Conservation (phyloP, 768 basidiomycete species). For the Grammothele lineata region DNA sequence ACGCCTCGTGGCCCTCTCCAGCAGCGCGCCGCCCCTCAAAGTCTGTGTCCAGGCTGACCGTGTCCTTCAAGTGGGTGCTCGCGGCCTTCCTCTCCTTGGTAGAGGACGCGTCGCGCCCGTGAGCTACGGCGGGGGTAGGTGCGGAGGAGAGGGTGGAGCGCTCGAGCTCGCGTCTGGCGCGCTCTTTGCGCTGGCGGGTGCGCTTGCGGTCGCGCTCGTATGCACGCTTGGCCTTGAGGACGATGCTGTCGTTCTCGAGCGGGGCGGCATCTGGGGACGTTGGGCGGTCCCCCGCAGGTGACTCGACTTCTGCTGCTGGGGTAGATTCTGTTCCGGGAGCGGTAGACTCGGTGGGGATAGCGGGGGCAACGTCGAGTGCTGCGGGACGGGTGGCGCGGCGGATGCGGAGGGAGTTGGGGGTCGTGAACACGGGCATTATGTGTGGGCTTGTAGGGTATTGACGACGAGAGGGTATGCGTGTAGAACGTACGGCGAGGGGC, state of each 20-base stretch:
- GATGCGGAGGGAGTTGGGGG: slow-evolving; percentile 8
- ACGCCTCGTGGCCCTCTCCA: background rate
- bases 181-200: slow-evolving; percentile 34
- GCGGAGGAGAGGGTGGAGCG: background rate
- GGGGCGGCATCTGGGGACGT: background rate
- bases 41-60: too few species aligned
- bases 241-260: slow-evolving; percentile 10
- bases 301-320: background rate
- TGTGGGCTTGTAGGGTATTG: background rate
- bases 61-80: slow-evolving; percentile 1
- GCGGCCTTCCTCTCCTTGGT: too few species aligned
- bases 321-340: background rate
- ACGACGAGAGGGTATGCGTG: background rate
- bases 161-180: slow-evolving; percentile 25
- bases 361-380: background rate
- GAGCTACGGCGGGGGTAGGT: background rate
- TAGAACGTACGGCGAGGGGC: background rate
- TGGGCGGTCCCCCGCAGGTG: background rate
- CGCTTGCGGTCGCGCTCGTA: slow-evolving; percentile 48
- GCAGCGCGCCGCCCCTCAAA: too few species aligned
- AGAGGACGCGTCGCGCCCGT: background rate
- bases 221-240: slow-evolving; percentile 40
- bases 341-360: background rate
- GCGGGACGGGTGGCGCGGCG: background rate
- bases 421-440: slow-evolving; percentile 14